Conservation (phyloP, 257 asterid species). For the Primulina huaijiensis region DNA sequence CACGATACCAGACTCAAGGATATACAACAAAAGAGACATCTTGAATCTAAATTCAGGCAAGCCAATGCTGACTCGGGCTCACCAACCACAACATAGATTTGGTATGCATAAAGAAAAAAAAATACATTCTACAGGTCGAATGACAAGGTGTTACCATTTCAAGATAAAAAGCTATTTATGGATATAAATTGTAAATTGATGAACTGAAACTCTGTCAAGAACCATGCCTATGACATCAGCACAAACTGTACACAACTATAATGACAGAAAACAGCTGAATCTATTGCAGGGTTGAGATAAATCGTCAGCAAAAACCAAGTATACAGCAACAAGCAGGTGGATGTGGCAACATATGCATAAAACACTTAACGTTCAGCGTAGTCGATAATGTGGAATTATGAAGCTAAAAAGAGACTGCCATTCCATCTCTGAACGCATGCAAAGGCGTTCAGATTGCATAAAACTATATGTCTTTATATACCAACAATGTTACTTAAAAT, state of each 20-base stretch:
- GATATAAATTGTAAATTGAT: too few relatives aligned
- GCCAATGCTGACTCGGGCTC: not conserved
- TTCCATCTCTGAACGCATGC: not conserved
- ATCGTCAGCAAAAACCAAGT: too few relatives aligned
- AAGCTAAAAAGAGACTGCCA: not conserved
- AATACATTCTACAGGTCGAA: too few relatives aligned
- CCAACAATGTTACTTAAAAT: not conserved
- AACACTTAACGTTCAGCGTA: not conserved
- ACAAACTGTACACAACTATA: too few relatives aligned
- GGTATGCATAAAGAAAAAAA: not conserved
- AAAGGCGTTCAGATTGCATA: not conserved
- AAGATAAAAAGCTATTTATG: too few relatives aligned
- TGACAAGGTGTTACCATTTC: too few relatives aligned
- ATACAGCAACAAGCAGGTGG: not conserved
- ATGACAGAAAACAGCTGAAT: too few relatives aligned
- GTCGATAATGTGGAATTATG: not conserved
- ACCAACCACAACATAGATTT: not conserved
- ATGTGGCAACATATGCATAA: not conserved
- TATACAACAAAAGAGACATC: not conserved
- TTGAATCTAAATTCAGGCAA: not conserved
- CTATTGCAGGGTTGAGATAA: too few relatives aligned
- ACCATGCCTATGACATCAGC: too few relatives aligned
- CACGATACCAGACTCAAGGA: not conserved
- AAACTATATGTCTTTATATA: too few relatives aligned
- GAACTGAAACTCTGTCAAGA: too few relatives aligned